These are phyloP conservation scores for Hypoxylon subgilvum DNA, from an alignment of 495 filamentous ascomycete species.

Conservation along the genomic window DNA sequence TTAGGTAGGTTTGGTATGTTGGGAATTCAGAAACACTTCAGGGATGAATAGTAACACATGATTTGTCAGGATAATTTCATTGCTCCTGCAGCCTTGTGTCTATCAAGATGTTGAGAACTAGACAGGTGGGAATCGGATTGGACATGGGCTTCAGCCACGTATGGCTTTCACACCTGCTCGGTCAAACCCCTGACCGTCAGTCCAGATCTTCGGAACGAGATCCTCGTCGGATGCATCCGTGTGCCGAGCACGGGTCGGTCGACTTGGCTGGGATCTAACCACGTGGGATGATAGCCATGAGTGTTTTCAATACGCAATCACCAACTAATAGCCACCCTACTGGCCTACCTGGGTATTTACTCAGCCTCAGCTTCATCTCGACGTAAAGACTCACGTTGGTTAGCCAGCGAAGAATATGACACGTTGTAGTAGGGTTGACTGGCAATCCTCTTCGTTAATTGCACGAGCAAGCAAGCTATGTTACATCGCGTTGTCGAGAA, in stretches of 20 bases:
- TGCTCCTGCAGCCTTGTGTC: conserved; percentile 17
- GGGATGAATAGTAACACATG: background rate
- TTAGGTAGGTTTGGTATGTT: no score
- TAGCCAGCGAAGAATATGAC: background rate
- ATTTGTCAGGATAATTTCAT: background rate
- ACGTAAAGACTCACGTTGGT: background rate
- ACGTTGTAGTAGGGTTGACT: background rate
- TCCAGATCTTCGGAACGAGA: conserved; percentile 31
- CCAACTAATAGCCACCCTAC: conserved; percentile 1
- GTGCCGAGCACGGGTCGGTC: conserved; percentile 18
- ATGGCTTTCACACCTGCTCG: conserved; percentile 22
- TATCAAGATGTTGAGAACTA: conserved; percentile 7
- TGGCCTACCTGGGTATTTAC: no score
- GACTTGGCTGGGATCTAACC: conserved; percentile 13
- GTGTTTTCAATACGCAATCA: conserved; percentile 6
- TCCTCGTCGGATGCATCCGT: conserved; percentile 32
- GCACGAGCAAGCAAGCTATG: conserved; percentile 38
- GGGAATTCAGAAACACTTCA: background rate
- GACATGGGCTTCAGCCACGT: conserved; percentile 22
- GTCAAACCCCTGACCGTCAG: conserved; percentile 25
- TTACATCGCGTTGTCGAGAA: conserved; percentile 40
- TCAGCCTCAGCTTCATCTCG: no score
- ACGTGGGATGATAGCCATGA: conserved; percentile 15
- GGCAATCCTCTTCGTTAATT: conserved; percentile 22
- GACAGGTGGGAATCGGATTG: background rate